Percentiles rank a stretch among this genome's conserved stretches.
Conservation (phyloP, 192 early-diverging fungal genomes). For the Jimgerdemannia flammicorona region DNA sequence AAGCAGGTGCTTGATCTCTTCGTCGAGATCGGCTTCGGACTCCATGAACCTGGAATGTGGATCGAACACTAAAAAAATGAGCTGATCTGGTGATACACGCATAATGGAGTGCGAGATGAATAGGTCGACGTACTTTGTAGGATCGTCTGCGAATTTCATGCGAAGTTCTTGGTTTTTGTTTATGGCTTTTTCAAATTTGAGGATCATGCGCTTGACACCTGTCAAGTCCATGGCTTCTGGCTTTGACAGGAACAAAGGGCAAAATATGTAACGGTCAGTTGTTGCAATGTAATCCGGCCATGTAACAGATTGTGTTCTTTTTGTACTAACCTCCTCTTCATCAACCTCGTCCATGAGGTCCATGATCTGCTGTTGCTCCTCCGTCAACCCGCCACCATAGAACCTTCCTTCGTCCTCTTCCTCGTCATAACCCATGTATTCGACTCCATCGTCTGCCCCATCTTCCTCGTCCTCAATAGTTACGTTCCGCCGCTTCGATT, state of each 20-base stretch:
- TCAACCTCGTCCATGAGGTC: constrained; percentile 85
- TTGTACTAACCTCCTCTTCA: constrained; percentile 52
- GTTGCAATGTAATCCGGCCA: background rate
- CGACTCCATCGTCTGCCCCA: constrained; percentile 9
- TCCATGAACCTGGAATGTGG: constrained; percentile 70
- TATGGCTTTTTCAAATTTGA: constrained; percentile 82
- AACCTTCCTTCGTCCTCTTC: constrained; percentile 80
- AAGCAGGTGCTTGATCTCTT: constrained; percentile 77
- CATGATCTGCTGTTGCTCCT: constrained; percentile 71
- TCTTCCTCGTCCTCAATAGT: constrained; percentile 25
- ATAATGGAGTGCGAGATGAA: background rate
- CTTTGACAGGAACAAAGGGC: constrained; percentile 7
- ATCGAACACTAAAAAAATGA: constrained; percentile 9
- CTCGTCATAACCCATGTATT: constrained; percentile 34
- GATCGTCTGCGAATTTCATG: constrained; percentile 71
- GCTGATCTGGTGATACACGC: background rate
- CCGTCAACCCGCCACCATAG: constrained; percentile 79
- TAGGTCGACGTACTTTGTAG: constrained; percentile 25
- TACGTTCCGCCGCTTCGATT: constrained; percentile 19
- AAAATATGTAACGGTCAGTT: background rate
- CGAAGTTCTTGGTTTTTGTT: constrained; percentile 87
- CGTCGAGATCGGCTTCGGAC: constrained; percentile 93
- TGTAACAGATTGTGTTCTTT: no score
- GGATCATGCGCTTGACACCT: constrained; percentile 69
- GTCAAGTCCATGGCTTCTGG: constrained; percentile 52